Percentiles rank a stretch among this genome's conserved stretches.
Conservation (phyloP, 2,329 filamentous ascomycete genomes). For the Colletotrichum sp. region DNA sequence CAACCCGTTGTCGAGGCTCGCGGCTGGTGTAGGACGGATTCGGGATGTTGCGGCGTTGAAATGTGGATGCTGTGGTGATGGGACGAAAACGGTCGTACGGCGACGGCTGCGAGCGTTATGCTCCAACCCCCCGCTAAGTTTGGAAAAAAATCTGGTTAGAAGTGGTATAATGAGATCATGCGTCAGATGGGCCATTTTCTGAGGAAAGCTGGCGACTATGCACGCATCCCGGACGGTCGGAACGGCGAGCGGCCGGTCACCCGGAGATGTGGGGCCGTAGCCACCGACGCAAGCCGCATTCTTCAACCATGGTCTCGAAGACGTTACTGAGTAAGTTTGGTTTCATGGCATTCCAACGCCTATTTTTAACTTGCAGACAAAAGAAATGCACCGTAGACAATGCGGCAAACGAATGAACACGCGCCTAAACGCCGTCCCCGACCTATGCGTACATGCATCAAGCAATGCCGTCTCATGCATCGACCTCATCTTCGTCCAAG, state of each 20-base stretch:
- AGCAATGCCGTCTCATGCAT: conserved; percentile 16
- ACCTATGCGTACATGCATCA: not conserved
- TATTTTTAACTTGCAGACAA: not conserved
- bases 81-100: not conserved
- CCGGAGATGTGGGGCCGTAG: not conserved
- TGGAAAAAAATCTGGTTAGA: not conserved
- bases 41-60: not conserved
- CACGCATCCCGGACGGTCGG: not conserved
- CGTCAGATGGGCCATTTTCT: not conserved
- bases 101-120: not conserved
- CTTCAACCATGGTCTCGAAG: not conserved
- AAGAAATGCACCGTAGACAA: not conserved
- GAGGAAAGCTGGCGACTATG: not conserved
- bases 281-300: not conserved
- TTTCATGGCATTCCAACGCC: not conserved
- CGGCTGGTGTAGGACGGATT: conserved; percentile 2
- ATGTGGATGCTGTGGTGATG: not conserved
- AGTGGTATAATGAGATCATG: not conserved
- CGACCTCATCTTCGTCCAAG: conserved; percentile 57
- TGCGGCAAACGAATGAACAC: not conserved
- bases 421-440: conserved; percentile 1
- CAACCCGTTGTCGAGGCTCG: not conserved
- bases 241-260: not conserved
- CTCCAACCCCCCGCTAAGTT: not conserved
- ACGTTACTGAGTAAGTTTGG: not conserved